Percentiles rank a stretch among this genome's conserved stretches.
Evolutionary conservation across 1,284 basidiomycete genomes (phyloP).

Genomic region (Volvariella surrecta): DNA sequence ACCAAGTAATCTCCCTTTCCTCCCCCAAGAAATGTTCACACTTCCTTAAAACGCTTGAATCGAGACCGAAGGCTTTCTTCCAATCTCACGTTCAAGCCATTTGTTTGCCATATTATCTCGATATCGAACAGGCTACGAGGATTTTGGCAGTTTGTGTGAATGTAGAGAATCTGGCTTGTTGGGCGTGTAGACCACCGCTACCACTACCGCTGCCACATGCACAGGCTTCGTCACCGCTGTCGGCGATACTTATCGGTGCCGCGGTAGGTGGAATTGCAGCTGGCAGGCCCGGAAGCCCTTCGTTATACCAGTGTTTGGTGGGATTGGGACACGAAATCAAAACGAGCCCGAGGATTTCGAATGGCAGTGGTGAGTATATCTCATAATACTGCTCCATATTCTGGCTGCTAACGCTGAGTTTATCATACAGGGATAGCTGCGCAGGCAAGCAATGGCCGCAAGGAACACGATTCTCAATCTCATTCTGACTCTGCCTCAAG

Average conservation of each 20-base stretch:
- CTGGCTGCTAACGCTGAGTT: too few relatives aligned
- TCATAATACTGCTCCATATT: too few relatives aligned
- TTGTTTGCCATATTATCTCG: slow-evolving; percentile 12
- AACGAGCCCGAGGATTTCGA: too few relatives aligned
- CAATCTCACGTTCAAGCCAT: slow-evolving; percentile 14
- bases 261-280: neutral
- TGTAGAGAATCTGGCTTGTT: slow-evolving; percentile 10
- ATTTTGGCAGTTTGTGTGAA: slow-evolving; percentile 15
- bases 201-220: neutral
- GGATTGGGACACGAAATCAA: too few relatives aligned
- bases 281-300: neutral
- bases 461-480: too few relatives aligned
- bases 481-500: too few relatives aligned
- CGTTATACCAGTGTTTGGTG: too few relatives aligned
- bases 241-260: neutral
- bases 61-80: slow-evolving; percentile 14
- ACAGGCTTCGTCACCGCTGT: neutral
- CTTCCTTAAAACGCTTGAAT: slow-evolving; percentile 15
- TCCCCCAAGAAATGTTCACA: neutral
- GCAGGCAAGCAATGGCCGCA: too few relatives aligned
- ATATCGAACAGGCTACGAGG: slow-evolving; percentile 7
- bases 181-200: neutral
- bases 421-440: too few relatives aligned
- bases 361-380: too few relatives aligned
- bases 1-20: neutral